These are phyloP conservation scores for Geotrichum australiense DNA, from an alignment of 1,139 yeast species.

Conservation along the genomic window DNA sequence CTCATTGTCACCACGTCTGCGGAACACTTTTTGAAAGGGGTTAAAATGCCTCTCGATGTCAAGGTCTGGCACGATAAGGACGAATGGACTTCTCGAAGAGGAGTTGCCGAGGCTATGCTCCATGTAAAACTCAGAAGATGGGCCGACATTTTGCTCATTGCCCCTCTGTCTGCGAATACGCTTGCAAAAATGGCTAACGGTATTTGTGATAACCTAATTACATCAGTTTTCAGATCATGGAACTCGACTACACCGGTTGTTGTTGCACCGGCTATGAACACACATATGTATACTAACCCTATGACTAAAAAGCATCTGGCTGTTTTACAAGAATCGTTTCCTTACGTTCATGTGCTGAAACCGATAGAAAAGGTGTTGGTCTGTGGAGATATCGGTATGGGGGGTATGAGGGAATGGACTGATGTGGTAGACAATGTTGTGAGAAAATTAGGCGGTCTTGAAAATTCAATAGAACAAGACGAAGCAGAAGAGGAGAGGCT, in stretches of 20 bases:
- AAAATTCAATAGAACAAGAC: constrained; percentile 23
- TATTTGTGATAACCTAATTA: constrained; percentile 74
- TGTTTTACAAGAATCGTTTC: constrained; percentile 53
- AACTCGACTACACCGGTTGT: constrained; percentile 78
- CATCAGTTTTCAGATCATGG: constrained; percentile 87
- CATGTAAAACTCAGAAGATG: constrained; percentile 88
- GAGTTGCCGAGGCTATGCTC: constrained; percentile 61
- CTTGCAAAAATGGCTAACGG: constrained; percentile 89
- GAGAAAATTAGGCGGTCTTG: constrained; percentile 36
- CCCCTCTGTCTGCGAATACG: constrained; percentile 92
- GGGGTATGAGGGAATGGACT: constrained; percentile 97
- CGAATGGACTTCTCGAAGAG: constrained; percentile 59
- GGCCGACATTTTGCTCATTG: constrained; percentile 90
- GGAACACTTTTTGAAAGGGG: constrained; percentile 70
- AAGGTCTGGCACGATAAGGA: constrained; percentile 92
- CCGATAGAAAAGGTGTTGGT: constrained; percentile 92
- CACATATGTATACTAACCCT: constrained; percentile 93
- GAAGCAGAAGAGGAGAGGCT: constrained; percentile 14
- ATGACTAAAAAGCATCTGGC: constrained; percentile 77
- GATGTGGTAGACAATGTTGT: constrained; percentile 80
- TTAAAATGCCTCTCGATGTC: constrained; percentile 73
- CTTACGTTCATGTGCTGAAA: constrained; percentile 71
- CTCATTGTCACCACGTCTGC: constrained; percentile 79
- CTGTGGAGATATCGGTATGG: constrained; percentile 95
- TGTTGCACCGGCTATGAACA: constrained; percentile 96